Conservation (phyloP, 2,329 filamentous ascomycete species). For the Ophiosphaerella korrae region DNA sequence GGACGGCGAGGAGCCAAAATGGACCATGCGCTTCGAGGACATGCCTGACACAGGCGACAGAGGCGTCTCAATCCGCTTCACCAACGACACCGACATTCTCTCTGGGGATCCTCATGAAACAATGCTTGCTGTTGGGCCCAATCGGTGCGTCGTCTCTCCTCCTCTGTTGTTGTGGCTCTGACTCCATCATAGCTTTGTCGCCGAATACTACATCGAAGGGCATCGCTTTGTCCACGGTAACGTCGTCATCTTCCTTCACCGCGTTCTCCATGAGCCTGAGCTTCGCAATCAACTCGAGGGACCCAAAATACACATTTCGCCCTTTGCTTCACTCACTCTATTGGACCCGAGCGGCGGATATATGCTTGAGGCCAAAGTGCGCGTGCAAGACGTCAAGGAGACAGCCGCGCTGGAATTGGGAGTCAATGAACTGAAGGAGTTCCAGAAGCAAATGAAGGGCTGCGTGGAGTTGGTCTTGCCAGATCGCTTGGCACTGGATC, state of each 20-base stretch:
- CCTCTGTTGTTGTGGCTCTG: constrained; percentile 14
- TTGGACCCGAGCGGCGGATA: constrained; percentile 64
- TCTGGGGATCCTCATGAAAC: constrained; percentile 56
- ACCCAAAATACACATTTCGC: constrained; percentile 48
- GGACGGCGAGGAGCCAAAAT: constrained; percentile 35
- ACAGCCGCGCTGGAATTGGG: constrained; percentile 60
- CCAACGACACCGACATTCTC: constrained; percentile 55
- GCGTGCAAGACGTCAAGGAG: constrained; percentile 61
- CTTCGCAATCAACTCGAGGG: constrained; percentile 38
- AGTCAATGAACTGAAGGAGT: constrained; percentile 59
- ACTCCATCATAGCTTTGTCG: constrained; percentile 55
- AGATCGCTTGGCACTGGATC: constrained; percentile 65
- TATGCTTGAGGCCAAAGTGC: constrained; percentile 62
- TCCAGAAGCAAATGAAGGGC: constrained; percentile 62
- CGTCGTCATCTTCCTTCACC: constrained; percentile 61
- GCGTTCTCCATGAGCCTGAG: constrained; percentile 56
- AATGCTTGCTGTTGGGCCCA: constrained; percentile 58
- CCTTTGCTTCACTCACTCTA: constrained; percentile 53
- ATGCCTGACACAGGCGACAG: constrained; percentile 57
- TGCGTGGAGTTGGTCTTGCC: constrained; percentile 62
- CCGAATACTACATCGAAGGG: constrained; percentile 62
- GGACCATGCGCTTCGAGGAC: constrained; percentile 49
- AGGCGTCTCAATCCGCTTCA: constrained; percentile 59
- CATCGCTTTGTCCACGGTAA: constrained; percentile 64
- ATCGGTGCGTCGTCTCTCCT: constrained; percentile 51